Evolutionary conservation across 1,284 basidiomycete species (phyloP).

Genomic region (Phylloporus sp.): DNA sequence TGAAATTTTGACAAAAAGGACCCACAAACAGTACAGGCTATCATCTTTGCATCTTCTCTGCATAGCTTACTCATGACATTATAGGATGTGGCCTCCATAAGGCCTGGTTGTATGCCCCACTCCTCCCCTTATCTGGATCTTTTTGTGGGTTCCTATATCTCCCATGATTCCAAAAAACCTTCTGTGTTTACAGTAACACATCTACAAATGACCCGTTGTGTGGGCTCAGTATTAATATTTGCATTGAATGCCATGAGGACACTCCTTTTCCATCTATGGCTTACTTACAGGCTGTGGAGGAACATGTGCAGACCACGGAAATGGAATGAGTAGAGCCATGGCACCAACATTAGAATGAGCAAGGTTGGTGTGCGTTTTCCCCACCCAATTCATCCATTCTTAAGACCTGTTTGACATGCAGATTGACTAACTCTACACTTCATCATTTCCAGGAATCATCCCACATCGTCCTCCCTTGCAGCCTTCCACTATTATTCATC

Average conservation of each 20-base stretch:
- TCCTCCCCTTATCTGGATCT: constrained; percentile 19
- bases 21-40: constrained; percentile 23
- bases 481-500: constrained; percentile 71
- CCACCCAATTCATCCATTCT: not conserved
- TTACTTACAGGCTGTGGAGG: constrained; percentile 71
- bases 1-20: constrained; percentile 62
- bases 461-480: constrained; percentile 69
- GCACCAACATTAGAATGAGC: constrained; percentile 33
- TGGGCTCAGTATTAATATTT: constrained; percentile 76
- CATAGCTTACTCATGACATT: constrained; percentile 3
- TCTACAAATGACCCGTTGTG: constrained; percentile 61
- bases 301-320: constrained; percentile 67
- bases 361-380: constrained; percentile 10
- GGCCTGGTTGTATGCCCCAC: constrained; percentile 2
- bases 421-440: not conserved
- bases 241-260: constrained; percentile 84
- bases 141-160: constrained; percentile 14
- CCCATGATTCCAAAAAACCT: constrained; percentile 28
- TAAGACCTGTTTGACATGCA: not conserved
- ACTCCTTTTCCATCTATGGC: constrained; percentile 67
- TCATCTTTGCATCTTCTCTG: not conserved
- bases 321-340: constrained; percentile 56
- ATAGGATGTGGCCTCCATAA: constrained; percentile 25
- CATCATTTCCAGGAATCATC: constrained; percentile 23
- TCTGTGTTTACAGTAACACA: constrained; percentile 59